These are phyloP conservation scores for Trichosporon sp. DNA, from an alignment of 1,284 basidiomycete species.

Conservation along the genomic window DNA sequence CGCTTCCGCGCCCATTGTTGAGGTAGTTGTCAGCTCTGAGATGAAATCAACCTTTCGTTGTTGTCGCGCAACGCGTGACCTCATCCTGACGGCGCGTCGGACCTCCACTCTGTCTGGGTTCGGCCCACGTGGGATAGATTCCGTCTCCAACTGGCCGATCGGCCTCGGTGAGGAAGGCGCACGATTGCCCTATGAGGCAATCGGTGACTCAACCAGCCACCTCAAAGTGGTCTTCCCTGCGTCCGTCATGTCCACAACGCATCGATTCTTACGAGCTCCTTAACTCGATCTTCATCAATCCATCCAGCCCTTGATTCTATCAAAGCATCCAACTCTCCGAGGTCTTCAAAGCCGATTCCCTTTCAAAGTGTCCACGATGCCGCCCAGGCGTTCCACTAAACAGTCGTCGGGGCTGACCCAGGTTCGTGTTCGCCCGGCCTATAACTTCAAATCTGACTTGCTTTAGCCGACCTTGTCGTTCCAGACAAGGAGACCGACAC, in stretches of 20 bases:
- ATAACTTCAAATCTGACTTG: not conserved
- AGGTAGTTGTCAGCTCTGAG: too few species aligned
- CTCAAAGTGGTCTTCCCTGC: not conserved
- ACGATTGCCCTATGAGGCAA: not conserved
- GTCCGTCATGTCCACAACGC: constrained; percentile 8
- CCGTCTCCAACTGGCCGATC: not conserved
- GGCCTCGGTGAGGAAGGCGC: not conserved
- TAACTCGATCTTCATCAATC: not conserved
- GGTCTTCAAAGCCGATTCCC: not conserved
- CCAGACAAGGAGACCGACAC: constrained; percentile 19
- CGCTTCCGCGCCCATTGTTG: not conserved
- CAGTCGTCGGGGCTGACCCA: constrained; percentile 23
- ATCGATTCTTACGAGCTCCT: not conserved
- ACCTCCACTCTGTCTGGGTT: not conserved
- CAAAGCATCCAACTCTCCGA: not conserved
- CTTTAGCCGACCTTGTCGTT: constrained; percentile 31
- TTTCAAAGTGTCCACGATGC: constrained; percentile 6
- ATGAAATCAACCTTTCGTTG: not conserved
- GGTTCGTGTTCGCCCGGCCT: constrained; percentile 8
- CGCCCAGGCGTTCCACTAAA: constrained; percentile 24
- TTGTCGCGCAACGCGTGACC: not conserved
- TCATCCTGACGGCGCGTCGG: not conserved
- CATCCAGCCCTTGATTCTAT: not conserved
- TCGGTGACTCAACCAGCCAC: constrained; percentile 7
- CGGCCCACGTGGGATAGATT: not conserved